Evolutionary conservation across 306 rosid genomes (phyloP).

Genomic region (Styphnolobium japonicum): DNA sequence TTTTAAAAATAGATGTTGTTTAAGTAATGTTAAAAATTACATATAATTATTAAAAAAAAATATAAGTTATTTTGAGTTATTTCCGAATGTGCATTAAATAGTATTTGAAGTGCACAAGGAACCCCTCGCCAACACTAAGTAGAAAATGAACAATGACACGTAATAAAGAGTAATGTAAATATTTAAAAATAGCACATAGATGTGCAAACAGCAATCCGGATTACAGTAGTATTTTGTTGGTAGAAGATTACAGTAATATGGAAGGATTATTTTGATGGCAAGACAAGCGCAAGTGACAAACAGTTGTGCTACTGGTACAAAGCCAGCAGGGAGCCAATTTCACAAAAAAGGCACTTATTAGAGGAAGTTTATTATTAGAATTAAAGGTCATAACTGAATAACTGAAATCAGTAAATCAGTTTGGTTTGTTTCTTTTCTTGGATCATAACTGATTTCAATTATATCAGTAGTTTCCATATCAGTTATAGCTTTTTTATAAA

Average conservation of each 20-base stretch:
- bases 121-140: background rate
- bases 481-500: too few species aligned
- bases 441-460: too few species aligned
- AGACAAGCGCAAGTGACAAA: background rate
- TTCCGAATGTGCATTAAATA: too few species aligned
- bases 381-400: too few species aligned
- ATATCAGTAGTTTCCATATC: too few species aligned
- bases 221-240: background rate
- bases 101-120: background rate
- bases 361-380: too few species aligned
- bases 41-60: too few species aligned
- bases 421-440: too few species aligned
- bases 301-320: background rate
- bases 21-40: too few species aligned
- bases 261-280: background rate
- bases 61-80: too few species aligned
- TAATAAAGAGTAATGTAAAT: background rate
- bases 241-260: background rate
- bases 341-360: background rate
- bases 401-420: too few species aligned
- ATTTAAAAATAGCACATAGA: background rate
- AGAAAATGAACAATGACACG: background rate
- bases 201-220: background rate
- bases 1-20: too few species aligned
- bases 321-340: background rate